phyloP scores from a whole-genome alignment of 352 stramenopile species.

The Phytophthora quininea region DNA sequence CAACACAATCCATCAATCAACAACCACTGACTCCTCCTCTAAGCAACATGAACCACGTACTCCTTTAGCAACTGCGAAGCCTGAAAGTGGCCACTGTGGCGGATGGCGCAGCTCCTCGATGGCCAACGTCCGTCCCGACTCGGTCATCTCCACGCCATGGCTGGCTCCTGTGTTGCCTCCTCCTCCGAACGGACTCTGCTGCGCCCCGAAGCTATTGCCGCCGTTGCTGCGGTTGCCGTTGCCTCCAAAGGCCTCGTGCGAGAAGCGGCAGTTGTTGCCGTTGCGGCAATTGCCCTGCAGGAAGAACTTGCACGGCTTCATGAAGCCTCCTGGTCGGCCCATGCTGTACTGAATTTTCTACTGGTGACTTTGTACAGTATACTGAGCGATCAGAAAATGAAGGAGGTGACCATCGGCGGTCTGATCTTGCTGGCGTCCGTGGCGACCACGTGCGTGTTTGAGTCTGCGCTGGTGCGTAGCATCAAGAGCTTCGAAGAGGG shows the following conservation, averaged over 20 bases:
- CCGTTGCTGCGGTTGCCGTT: conserved; percentile 20
- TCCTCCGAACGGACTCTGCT: conserved; percentile 28
- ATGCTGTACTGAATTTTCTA: conserved; percentile 13
- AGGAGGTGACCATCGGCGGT: conserved; percentile 50
- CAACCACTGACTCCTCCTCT: too few relatives aligned
- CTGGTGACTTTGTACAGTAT: not conserved
- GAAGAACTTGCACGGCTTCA: conserved; percentile 74
- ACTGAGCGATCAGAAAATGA: conserved; percentile 4
- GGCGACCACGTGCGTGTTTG: conserved; percentile 56
- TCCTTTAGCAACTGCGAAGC: conserved; percentile 67
- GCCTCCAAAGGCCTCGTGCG: conserved; percentile 40
- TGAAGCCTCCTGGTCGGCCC: conserved; percentile 20
- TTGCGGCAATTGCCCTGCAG: conserved; percentile 73
- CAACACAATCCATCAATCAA: not conserved
- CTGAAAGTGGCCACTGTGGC: conserved; percentile 67
- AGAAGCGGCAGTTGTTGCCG: conserved; percentile 71
- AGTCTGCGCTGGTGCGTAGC: conserved; percentile 57
- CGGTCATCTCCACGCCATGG: conserved; percentile 41
- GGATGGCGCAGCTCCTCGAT: conserved; percentile 66
- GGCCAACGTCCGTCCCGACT: conserved; percentile 48
- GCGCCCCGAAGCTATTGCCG: conserved; percentile 12
- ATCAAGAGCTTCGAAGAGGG: conserved; percentile 61
- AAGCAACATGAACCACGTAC: conserved; percentile 31
- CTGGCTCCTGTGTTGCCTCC: conserved; percentile 7
- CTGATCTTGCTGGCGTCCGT: conserved; percentile 57